These are phyloP conservation scores for Fusarium nematophilum DNA, from an alignment of 2,329 filamentous ascomycete species.

Conservation along the genomic window DNA sequence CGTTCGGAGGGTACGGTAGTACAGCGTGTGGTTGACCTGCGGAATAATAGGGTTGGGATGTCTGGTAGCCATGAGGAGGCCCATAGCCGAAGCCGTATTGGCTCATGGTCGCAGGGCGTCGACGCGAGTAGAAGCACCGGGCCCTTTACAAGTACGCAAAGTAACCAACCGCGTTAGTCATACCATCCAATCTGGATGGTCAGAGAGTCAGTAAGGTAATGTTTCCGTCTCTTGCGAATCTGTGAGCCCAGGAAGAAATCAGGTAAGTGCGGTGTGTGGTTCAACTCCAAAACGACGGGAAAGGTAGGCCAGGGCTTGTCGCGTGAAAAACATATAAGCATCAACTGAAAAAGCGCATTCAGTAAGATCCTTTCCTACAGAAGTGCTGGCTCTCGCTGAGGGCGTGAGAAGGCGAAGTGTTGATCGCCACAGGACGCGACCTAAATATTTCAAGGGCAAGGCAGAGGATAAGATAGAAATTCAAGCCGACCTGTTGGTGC, in stretches of 20 bases:
- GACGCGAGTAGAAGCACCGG: background rate
- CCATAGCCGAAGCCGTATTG: conserved; percentile 44
- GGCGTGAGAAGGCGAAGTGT: conserved; percentile 1
- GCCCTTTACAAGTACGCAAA: background rate
- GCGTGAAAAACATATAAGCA: too few relatives aligned
- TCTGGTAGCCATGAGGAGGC: conserved; percentile 37
- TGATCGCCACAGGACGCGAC: conserved; percentile 19
- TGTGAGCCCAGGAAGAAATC: background rate
- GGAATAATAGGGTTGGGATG: conserved; percentile 35
- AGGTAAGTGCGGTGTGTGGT: background rate
- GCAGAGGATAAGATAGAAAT: conserved; percentile 13
- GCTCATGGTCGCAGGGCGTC: conserved; percentile 42
- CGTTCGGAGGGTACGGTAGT: conserved; percentile 17
- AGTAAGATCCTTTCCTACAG: background rate
- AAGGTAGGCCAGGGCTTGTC: background rate
- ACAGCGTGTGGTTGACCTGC: conserved; percentile 25
- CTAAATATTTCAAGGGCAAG: conserved; percentile 6
- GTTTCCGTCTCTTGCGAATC: background rate
- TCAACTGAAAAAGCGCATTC: background rate
- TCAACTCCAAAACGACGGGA: background rate
- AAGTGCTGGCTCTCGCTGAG: background rate
- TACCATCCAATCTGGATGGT: background rate
- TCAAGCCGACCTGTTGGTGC: conserved; percentile 1
- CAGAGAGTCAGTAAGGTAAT: background rate
- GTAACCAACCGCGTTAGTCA: background rate